Evolutionary conservation across 176 grass and related monocot genomes (phyloP).

Genomic region (Tillandsia leiboldiana): DNA sequence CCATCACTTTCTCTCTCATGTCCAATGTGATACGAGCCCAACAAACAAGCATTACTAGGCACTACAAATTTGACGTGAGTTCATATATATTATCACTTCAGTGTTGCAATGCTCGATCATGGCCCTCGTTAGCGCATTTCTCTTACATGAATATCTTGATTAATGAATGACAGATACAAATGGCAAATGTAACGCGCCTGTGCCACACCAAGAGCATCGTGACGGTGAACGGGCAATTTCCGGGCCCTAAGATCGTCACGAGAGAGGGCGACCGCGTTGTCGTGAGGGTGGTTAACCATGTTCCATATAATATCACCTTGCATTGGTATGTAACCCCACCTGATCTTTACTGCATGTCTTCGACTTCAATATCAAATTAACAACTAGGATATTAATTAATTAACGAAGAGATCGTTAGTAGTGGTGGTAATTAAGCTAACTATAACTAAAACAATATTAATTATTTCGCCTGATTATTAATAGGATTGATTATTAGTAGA

Average conservation of each 20-base stretch:
- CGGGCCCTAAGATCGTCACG: constrained; percentile 45
- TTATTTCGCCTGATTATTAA: too few relatives aligned
- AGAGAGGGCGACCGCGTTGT: constrained; percentile 65
- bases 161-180: constrained; percentile 34
- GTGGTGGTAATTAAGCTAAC: too few relatives aligned
- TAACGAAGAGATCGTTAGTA: too few relatives aligned
- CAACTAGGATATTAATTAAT: too few relatives aligned
- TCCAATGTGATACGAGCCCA: background rate
- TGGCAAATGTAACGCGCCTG: constrained; percentile 53
- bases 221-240: constrained; percentile 73
- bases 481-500: too few relatives aligned
- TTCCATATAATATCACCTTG: constrained; percentile 58
- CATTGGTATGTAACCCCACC: constrained; percentile 35
- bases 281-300: constrained; percentile 54
- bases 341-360: background rate
- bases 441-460: too few relatives aligned
- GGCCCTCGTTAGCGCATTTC: too few relatives aligned
- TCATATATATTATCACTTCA: background rate
- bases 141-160: background rate
- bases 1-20: background rate
- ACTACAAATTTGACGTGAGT: constrained; percentile 8
- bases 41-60: constrained; percentile 2
- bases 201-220: constrained; percentile 72
- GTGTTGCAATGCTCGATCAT: too few relatives aligned
- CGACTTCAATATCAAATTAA: too few relatives aligned